A percentile compares a stretch with the other conserved stretches of the same genome.
These are phyloP conservation scores for Trichoderma koningii DNA, from an alignment of 2,329 filamentous ascomycete species.

Conservation along the genomic window DNA sequence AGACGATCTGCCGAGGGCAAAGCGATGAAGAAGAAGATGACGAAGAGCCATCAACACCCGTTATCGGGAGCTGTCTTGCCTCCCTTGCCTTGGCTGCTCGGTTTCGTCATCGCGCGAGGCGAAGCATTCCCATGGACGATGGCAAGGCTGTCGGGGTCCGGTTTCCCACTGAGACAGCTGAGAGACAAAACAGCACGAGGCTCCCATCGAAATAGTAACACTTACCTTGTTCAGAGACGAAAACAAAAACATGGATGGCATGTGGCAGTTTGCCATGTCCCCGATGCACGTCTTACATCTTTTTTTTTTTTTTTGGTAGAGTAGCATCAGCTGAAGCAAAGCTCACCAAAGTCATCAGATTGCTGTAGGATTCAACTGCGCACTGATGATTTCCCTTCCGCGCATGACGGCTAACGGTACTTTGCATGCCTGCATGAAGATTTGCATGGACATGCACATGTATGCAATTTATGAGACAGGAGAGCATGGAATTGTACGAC, in stretches of 20 bases:
- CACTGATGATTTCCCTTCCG: background rate
- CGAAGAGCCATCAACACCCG: too few relatives aligned
- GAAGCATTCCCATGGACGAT: too few relatives aligned
- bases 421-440: background rate
- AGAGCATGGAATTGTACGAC: background rate
- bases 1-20: conserved; percentile 13
- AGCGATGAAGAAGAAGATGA: background rate
- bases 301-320: too few relatives aligned
- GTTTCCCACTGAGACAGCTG: background rate
- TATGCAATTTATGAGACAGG: background rate
- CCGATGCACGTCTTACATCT: background rate
- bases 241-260: background rate
- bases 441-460: background rate
- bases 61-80: background rate
- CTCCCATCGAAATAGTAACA: background rate
- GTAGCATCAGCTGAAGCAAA: background rate
- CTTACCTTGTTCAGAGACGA: background rate
- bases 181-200: conserved; percentile 1
- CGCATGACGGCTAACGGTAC: background rate
- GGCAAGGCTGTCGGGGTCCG: background rate
- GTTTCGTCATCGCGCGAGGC: background rate
- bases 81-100: background rate
- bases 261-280: background rate
- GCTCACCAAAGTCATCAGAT: background rate
- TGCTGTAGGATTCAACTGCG: background rate